Evolutionary conservation across 371 early-diverging fungal species (phyloP).

Genomic region (Mucor circinelloides): DNA sequence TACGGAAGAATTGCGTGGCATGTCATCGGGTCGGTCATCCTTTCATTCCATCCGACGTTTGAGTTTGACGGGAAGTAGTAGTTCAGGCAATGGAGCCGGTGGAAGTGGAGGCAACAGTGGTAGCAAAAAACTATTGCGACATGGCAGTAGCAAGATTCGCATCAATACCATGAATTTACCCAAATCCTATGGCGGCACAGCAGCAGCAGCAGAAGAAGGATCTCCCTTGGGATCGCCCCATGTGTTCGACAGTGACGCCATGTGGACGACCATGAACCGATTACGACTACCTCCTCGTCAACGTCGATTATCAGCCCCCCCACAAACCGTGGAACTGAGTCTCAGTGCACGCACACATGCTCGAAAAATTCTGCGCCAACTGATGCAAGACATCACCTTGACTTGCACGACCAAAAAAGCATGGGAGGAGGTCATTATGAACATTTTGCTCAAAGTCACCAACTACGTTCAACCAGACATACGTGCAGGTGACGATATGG

Average conservation of each 20-base stretch:
- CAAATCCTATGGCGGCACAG: constrained; percentile 4
- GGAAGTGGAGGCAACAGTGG: not conserved
- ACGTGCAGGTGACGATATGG: constrained; percentile 81
- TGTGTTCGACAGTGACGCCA: not conserved
- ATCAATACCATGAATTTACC: constrained; percentile 38
- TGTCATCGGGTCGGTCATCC: constrained; percentile 12
- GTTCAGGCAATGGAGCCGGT: not conserved
- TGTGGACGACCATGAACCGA: constrained; percentile 13
- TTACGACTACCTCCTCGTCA: constrained; percentile 29
- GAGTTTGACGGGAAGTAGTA: constrained; percentile 18
- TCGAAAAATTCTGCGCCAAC: constrained; percentile 62
- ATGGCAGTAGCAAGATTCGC: constrained; percentile 17
- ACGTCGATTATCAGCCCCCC: constrained; percentile 52
- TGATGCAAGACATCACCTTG: constrained; percentile 36
- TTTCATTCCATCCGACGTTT: constrained; percentile 18
- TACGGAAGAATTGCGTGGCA: constrained; percentile 43
- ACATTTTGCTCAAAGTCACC: constrained; percentile 71
- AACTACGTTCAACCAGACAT: constrained; percentile 73
- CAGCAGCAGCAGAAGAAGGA: not conserved
- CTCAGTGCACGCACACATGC: constrained; percentile 69
- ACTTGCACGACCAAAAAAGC: constrained; percentile 43
- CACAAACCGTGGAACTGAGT: constrained; percentile 67
- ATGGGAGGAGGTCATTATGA: constrained; percentile 82
- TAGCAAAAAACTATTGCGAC: not conserved
- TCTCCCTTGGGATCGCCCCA: constrained; percentile 27